These are phyloP conservation scores for Phoma herbarum DNA, from an alignment of 2,329 filamentous ascomycete species.

Conservation along the genomic window DNA sequence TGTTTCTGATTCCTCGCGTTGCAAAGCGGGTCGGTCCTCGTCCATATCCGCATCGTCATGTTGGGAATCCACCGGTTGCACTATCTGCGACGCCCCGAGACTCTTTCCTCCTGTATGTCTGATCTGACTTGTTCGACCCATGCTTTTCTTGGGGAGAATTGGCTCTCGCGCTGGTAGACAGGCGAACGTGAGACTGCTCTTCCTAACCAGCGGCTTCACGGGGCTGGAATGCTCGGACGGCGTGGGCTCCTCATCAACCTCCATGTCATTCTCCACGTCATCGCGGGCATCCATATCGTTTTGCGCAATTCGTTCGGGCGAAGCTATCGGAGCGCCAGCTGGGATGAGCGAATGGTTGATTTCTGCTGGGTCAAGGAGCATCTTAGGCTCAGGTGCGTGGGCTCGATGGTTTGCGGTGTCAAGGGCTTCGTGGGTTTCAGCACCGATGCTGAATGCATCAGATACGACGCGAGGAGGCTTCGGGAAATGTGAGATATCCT, in stretches of 20 bases:
- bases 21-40: conserved; percentile 52
- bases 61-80: conserved; percentile 43
- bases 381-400: conserved; percentile 37
- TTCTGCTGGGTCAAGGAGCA: conserved; percentile 24
- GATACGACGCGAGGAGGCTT: conserved; percentile 36
- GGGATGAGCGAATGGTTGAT: conserved; percentile 32
- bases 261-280: conserved; percentile 51
- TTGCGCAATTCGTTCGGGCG: conserved; percentile 30
- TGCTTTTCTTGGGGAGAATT: conserved; percentile 82
- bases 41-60: conserved; percentile 64
- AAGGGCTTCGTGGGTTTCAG: conserved; percentile 45
- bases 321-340: conserved; percentile 33
- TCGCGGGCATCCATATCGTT: conserved; percentile 45
- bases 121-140: conserved; percentile 80
- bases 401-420: conserved; percentile 36
- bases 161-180: conserved; percentile 91
- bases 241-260: conserved; percentile 65
- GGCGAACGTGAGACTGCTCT: conserved; percentile 95
- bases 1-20: conserved; percentile 59
- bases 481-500: conserved; percentile 29
- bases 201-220: conserved; percentile 79
- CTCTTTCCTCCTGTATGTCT: conserved; percentile 76
- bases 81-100: conserved; percentile 60
- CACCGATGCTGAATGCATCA: conserved; percentile 44
- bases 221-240: conserved; percentile 77